A percentile compares a stretch with the other conserved stretches of the same genome.
Evolutionary conservation across 768 basidiomycete genomes (phyloP).

Genomic region (Panaeolus papilionaceus): DNA sequence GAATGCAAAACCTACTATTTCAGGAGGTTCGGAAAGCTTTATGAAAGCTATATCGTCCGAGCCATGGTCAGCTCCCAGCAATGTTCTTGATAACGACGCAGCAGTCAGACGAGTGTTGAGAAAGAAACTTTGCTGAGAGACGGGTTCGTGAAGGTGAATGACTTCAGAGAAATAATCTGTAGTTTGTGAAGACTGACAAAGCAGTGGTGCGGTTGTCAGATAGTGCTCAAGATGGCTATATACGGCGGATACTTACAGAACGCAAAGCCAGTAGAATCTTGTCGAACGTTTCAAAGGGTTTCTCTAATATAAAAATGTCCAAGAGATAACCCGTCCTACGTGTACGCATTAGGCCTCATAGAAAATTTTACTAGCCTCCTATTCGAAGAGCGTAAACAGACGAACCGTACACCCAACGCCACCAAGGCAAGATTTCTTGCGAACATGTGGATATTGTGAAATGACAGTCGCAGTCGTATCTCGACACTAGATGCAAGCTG

Average conservation of each 20-base stretch:
- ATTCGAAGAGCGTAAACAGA: neutral
- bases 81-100: slow-evolving; percentile 15
- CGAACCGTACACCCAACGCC: neutral
- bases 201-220: neutral
- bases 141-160: slow-evolving; percentile 49
- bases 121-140: slow-evolving; percentile 59
- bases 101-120: slow-evolving; percentile 44
- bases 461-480: neutral
- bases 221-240: neutral
- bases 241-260: neutral
- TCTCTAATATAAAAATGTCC: neutral
- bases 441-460: neutral
- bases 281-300: neutral
- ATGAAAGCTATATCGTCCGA: neutral
- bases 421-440: neutral
- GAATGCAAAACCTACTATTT: neutral
- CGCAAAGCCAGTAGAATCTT: neutral
- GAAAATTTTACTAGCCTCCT: neutral
- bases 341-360: neutral
- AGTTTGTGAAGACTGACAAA: slow-evolving; percentile 19
- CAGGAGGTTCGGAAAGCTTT: neutral
- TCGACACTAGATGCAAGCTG: neutral
- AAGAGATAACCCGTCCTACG: neutral
- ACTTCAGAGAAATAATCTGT: slow-evolving; percentile 44
- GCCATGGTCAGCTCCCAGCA: neutral